phyloP scores from a whole-genome alignment of 2,329 filamentous ascomycete species.

The Ramichloridium luteum region DNA sequence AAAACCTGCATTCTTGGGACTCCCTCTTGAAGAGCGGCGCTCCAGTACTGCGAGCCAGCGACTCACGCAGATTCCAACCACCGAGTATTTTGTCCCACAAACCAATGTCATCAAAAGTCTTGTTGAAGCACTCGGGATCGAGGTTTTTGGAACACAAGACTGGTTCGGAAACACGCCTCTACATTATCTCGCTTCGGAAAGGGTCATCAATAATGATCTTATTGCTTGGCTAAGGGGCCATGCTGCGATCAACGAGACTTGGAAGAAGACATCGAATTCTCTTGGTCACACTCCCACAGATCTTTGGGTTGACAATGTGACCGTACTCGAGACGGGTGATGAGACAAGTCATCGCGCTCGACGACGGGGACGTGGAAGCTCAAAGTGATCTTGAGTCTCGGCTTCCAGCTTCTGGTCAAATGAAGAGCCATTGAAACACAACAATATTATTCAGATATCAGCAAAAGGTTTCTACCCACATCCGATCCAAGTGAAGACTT shows the following conservation, averaged over 20 bases:
- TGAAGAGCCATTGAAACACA: no score
- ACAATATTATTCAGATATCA: no score
- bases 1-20: no score
- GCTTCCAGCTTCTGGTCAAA: no score
- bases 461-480: no score
- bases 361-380: no score
- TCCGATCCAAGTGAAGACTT: no score
- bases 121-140: background rate
- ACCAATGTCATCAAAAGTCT: background rate
- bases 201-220: background rate
- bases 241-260: constrained; percentile 1
- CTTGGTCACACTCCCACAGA: background rate
- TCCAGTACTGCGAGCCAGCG: no score
- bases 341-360: no score
- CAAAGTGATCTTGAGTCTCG: no score
- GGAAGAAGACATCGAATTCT: background rate
- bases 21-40: no score
- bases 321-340: background rate
- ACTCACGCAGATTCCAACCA: no score
- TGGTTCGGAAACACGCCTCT: background rate
- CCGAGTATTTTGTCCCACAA: background rate
- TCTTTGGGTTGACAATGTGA: constrained; percentile 1
- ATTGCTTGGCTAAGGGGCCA: constrained; percentile 2
- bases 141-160: background rate
- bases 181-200: background rate